A percentile compares a stretch with the other conserved stretches of the same genome.
These are phyloP conservation scores for Irpex rosettiformis DNA, from an alignment of 1,284 basidiomycete species.

Conservation along the genomic window DNA sequence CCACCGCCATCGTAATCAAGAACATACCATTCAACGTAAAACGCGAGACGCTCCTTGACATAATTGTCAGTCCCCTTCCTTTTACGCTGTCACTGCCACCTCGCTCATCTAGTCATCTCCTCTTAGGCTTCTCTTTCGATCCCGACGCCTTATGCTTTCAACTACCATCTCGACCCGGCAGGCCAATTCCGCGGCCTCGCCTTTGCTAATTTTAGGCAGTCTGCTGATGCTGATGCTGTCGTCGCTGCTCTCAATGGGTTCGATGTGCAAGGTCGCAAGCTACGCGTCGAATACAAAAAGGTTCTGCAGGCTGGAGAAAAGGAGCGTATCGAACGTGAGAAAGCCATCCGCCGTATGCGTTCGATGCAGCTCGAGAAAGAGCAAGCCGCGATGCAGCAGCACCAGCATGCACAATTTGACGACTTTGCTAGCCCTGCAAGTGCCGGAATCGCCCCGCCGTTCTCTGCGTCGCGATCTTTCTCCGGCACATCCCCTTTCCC, in stretches of 20 bases:
- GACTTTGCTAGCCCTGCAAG: constrained; percentile 49
- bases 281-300: constrained; percentile 99
- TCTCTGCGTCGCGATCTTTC: constrained; percentile 63
- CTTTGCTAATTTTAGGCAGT: constrained; percentile 96
- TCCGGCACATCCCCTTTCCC: constrained; percentile 58
- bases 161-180: constrained; percentile 94
- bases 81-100: constrained; percentile 4
- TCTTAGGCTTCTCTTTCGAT: constrained; percentile 84
- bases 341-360: constrained; percentile 97
- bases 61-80: constrained; percentile 69
- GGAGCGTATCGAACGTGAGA: constrained; percentile 98
- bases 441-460: constrained; percentile 40
- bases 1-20: constrained; percentile 99
- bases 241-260: constrained; percentile 94
- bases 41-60: constrained; percentile 91
- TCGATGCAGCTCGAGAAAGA: constrained; percentile 93
- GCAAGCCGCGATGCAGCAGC: constrained; percentile 36
- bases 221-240: constrained; percentile 91
- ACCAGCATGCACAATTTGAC: constrained; percentile 42
- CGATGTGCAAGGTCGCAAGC: constrained; percentile 96
- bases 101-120: constrained; percentile 5
- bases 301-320: constrained; percentile 98
- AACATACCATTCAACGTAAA: constrained; percentile 99
- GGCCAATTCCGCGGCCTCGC: constrained; percentile 97
- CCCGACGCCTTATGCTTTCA: constrained; percentile 99